Base-by-base conservation (phyloP, 2,329 filamentous ascomycete genomes). In the Neocucurbitaria cava region DNA sequence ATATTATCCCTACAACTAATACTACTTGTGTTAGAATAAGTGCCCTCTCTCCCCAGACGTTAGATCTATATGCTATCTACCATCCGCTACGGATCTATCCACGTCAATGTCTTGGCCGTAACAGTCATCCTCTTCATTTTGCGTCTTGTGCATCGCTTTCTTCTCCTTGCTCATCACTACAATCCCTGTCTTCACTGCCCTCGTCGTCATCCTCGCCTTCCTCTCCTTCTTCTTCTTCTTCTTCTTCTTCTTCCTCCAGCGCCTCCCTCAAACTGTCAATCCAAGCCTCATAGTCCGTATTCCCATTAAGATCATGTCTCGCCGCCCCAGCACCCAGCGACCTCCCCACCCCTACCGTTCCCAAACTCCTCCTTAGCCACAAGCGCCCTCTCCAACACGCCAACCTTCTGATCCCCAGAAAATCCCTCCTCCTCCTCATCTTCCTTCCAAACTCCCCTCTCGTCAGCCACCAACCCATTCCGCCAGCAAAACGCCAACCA, bases 401-500 rank as follows among this genome's bases (percentile, higher is more conserved):
- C 71, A 23, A 66, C 20, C 42, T 59, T 67, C 9, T 39, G 43
- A 13, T 39, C 38, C 3, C 35, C 45, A 8, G 46, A 46, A n/a
- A n/a, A n/a, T n/a, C n/a, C n/a, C n/a, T n/a, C n/a, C 5, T 9
- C 38, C 18, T 52, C 41, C 23, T 33, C 18, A 9, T 51, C 49
- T 5, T 31, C 54, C 36, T 48, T 47, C 57, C 48, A 56, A 35
- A 57, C 18, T 11, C 49, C 56, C 15, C 36, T n/a, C 15, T 61
- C 53, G 40, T 64, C 65, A 18, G 49, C 31, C 15, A 72, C 66
- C 57, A 76, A 61, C 5, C 68, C 71, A 54, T 78, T 78, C 36
- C 78, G 58, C 43, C 56, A 59, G 59, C 77, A 78, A 59, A 78
- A 78, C 6, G 59, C 64, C 50, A 79, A 36, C 49, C 75, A 78